phyloP scores from a whole-genome alignment of 1,139 yeast species.

The Nakaseomyces glabratus region DNA sequence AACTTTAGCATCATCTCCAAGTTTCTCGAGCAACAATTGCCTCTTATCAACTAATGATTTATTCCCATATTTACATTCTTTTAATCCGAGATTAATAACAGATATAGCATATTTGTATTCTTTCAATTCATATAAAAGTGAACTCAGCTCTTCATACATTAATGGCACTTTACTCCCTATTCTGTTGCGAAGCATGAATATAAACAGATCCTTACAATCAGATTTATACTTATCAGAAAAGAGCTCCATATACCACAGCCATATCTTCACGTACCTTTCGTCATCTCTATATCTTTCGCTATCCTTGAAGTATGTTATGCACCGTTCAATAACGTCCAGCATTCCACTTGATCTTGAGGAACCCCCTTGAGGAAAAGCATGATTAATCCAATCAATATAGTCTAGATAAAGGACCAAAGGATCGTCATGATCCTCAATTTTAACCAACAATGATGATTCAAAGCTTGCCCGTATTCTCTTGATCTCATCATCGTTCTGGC shows the following conservation, averaged over 20 bases:
- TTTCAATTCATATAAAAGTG: conserved; percentile 43
- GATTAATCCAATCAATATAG: conserved; percentile 65
- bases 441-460: conserved; percentile 33
- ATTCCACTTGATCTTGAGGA: conserved; percentile 58
- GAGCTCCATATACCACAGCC: conserved; percentile 41
- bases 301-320: conserved; percentile 64
- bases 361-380: conserved; percentile 66
- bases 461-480: conserved; percentile 22
- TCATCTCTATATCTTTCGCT: conserved; percentile 66
- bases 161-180: conserved; percentile 61
- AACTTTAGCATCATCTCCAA: conserved; percentile 19
- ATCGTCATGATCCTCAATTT: conserved; percentile 47
- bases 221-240: conserved; percentile 8
- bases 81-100: conserved; percentile 55
- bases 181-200: conserved; percentile 60
- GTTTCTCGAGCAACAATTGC: neutral
- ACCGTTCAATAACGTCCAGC: conserved; percentile 55
- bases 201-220: conserved; percentile 45
- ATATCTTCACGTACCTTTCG: conserved; percentile 64
- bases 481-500: conserved; percentile 11
- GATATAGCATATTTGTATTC: conserved; percentile 51
- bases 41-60: conserved; percentile 42
- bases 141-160: conserved; percentile 75
- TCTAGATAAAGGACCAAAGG: conserved; percentile 68
- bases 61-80: conserved; percentile 54